These are phyloP conservation scores for Aspergillus viridinutans DNA, from an alignment of 2,329 filamentous ascomycete genomes.

Conservation along the genomic window DNA sequence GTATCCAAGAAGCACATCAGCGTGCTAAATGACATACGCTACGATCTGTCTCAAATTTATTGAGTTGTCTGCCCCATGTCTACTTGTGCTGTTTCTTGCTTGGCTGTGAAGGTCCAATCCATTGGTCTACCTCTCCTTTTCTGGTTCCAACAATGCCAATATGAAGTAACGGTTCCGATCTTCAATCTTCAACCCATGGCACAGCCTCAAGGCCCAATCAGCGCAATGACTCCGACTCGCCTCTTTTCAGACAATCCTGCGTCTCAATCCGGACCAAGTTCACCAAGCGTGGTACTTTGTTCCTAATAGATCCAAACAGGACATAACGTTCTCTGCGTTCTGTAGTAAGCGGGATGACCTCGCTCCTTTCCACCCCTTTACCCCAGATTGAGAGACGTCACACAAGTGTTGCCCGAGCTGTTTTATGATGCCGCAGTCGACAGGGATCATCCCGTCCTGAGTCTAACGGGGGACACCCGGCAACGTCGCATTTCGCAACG, in stretches of 20 bases:
- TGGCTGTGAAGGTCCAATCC: neutral
- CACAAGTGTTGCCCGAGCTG: slow-evolving; percentile 13
- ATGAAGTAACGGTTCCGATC: no score
- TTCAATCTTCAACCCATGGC: no score
- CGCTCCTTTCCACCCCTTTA: slow-evolving; percentile 1
- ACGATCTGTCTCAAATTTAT: neutral
- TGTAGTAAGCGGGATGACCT: neutral
- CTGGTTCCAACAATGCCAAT: no score
- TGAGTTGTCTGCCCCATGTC: neutral
- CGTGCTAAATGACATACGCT: neutral
- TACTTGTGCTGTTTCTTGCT: neutral
- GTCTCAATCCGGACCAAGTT: neutral
- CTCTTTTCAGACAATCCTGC: neutral
- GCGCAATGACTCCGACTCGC: neutral
- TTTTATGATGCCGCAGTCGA: slow-evolving; percentile 16
- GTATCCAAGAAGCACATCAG: neutral
- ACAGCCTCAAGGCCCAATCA: neutral
- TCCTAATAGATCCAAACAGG: slow-evolving; percentile 5
- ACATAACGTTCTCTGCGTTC: neutral
- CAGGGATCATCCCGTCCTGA: slow-evolving; percentile 9
- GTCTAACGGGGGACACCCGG: slow-evolving; percentile 3
- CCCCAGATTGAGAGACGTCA: slow-evolving; percentile 16
- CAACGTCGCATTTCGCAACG: slow-evolving; percentile 1
- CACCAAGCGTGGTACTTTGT: neutral
- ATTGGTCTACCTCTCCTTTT: neutral